Evolutionary conservation across 306 rosid species (phyloP), one percentile per base, ranked within the genome.

Genomic region (Cucurbita ficifolia): DNA sequence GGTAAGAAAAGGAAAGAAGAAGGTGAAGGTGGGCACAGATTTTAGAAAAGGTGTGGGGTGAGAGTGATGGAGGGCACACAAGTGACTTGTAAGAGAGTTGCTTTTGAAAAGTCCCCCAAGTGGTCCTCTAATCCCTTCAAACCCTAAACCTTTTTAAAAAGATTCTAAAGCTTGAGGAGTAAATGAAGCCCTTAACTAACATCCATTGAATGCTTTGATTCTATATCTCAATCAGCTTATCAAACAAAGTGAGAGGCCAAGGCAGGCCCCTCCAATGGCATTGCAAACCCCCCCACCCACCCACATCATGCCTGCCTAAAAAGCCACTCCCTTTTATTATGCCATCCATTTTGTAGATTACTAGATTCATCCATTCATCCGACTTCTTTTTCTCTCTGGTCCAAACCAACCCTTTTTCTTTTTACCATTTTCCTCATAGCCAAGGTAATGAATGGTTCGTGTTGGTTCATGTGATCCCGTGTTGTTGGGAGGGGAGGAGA

Each of bases 281-380:
- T 9, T 10, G 50, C 11, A 21, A 13, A 33, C 18, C n/a, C 72
- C 51, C 73, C 38, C 69, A 46, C 73, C 51, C 73, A 38, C 69
- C 69, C 73, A 68, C 73, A 68, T 46, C 55, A 68, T 46, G 38
- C 35, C 70, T 16, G 16, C 46, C 68, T 61, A 61, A 62, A 62
- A 64, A 42, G 39, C 22, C 73, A 13, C 42, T 46, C 7, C n/a
- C 39, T 46, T 68, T 67, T 29, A 22, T 67, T 24, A 22, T 64
- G 7, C 50, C 71, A 60, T 43, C 24, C 24, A 22, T 22, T 9
- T 22, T 61, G 8, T 59, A 53, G 58, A 21, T 13, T 33, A 7
- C 16, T 59, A 39, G 12, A 43, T 43, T 43, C 49, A 43, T 43
- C 49, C 22, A 22, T 48, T 69, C 5, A 10, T 64, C 40, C 24